Evolutionary conservation across 192 early-diverging fungal genomes (phyloP).

Genomic region (Pilobolus umbonatus): DNA sequence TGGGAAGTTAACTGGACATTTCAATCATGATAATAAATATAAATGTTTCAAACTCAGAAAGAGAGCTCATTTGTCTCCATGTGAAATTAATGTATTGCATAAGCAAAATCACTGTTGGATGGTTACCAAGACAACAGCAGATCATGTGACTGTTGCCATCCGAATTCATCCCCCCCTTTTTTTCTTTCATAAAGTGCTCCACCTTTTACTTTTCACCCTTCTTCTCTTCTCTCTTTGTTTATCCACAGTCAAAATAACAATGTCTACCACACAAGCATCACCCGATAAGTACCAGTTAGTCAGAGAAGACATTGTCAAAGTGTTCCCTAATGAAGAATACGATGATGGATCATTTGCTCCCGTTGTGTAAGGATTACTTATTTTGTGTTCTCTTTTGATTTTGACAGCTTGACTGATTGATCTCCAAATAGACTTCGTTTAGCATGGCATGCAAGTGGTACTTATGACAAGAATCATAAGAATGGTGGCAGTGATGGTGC

Average conservation of each 20-base stretch:
- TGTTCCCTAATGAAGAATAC: constrained; percentile 33
- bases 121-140: no score
- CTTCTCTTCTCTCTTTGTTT: neutral
- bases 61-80: constrained; percentile 14
- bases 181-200: neutral
- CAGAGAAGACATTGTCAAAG: constrained; percentile 34
- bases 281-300: constrained; percentile 39
- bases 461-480: constrained; percentile 51
- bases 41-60: no score
- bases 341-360: constrained; percentile 68
- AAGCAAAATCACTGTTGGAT: no score
- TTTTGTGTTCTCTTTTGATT: neutral
- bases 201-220: neutral
- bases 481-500: constrained; percentile 66
- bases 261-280: constrained; percentile 27
- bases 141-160: neutral
- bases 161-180: neutral
- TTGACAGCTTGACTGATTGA: no score
- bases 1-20: no score
- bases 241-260: constrained; percentile 18
- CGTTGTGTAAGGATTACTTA: constrained; percentile 41
- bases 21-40: no score
- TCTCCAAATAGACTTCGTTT: constrained; percentile 38
- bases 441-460: constrained; percentile 65
- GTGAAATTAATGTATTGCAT: constrained; percentile 9